Evolutionary conservation across 2,329 filamentous ascomycete species (phyloP), one percentile per base, ranked within the genome.

Genomic region (Aspergillus luchuensis): DNA sequence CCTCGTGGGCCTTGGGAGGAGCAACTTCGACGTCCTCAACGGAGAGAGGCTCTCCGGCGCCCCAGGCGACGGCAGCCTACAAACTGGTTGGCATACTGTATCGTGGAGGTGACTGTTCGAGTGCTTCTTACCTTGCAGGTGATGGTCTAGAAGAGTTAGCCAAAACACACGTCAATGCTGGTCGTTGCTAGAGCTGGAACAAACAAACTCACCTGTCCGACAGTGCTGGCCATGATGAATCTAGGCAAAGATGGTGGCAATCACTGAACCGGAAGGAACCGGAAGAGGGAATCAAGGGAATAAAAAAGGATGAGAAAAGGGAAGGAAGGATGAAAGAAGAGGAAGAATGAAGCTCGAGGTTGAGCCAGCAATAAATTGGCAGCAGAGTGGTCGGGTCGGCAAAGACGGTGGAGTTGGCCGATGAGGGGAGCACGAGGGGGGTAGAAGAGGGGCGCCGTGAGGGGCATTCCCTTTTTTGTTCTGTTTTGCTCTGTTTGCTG

Each of bases 1-100:
- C 95, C 82, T 99, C 95, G 81, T 96, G 87, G 63, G 94, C 93
- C 80, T 85, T 88, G 62, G 95, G 95, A 65, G 94, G 90, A 56
- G 85, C 87, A 67, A 99, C 95, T 81, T 98, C 93, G 72, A 99
- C 84, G 69, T 96, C 91, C 81, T 99, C 95, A 69, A 98, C 85
- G 71, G 84, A 87, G 67, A 99, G 86, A 69, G 91, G 89, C 82
- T 97, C 91, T 76, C 91, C 93, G 51, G 95, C 92, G 80, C 93
- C 94, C 95, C 95, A 99, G 77, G 95, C 95, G 66, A 99, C 90
- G 73, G 95, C 95, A 69, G 95, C 95, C 89, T 88, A 63, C 15
- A 36, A 23, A 30, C 39, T 56, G 59, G 49, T 62, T 59, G 57
- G 57, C 47, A 56, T 36, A 36, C 33, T 36, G 10, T 4, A 36